phyloP scores from a whole-genome alignment of 1,284 basidiomycete species.

The Microbotryomycetes sp. region DNA sequence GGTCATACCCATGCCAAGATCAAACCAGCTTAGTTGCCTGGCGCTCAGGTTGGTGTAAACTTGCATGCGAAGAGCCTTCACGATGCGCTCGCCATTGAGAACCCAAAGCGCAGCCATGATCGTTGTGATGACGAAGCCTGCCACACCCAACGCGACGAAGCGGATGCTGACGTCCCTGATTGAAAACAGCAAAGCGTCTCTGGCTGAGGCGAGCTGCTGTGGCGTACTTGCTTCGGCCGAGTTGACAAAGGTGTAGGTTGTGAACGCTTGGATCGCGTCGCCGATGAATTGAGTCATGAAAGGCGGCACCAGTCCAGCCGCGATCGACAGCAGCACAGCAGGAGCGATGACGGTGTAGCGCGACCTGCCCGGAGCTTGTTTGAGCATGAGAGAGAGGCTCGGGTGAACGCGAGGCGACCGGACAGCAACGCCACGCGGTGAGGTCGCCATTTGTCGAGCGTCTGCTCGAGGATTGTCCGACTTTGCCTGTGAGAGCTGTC shows the following conservation, averaged over 20 bases:
- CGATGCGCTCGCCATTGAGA: conserved; percentile 74
- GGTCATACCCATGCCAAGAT: conserved; percentile 64
- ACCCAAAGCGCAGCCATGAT: conserved; percentile 77
- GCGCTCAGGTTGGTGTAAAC: conserved; percentile 64
- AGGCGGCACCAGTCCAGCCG: conserved; percentile 72
- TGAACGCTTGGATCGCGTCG: conserved; percentile 73
- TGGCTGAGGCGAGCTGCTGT: conserved; percentile 48
- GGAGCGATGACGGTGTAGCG: conserved; percentile 53
- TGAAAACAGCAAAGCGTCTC: conserved; percentile 49
- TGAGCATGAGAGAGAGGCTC: conserved; percentile 21
- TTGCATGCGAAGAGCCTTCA: conserved; percentile 58
- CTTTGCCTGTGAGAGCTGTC: no score
- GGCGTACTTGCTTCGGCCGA: conserved; percentile 37
- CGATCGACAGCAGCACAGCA: conserved; percentile 60
- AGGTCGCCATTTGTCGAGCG: no score
- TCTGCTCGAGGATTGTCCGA: no score
- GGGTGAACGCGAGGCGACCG: conserved; percentile 11
- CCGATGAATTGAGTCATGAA: conserved; percentile 91
- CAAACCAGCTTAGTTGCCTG: conserved; percentile 82
- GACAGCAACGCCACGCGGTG: no score
- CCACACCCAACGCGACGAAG: conserved; percentile 64
- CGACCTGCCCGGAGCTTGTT: conserved; percentile 14
- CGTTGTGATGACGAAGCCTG: conserved; percentile 54
- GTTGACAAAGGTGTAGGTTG: conserved; percentile 47
- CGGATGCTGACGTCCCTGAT: conserved; percentile 60